Evolutionary conservation across 2,329 filamentous ascomycete species (phyloP).

Genomic region (Hymenoscyphus scutula): DNA sequence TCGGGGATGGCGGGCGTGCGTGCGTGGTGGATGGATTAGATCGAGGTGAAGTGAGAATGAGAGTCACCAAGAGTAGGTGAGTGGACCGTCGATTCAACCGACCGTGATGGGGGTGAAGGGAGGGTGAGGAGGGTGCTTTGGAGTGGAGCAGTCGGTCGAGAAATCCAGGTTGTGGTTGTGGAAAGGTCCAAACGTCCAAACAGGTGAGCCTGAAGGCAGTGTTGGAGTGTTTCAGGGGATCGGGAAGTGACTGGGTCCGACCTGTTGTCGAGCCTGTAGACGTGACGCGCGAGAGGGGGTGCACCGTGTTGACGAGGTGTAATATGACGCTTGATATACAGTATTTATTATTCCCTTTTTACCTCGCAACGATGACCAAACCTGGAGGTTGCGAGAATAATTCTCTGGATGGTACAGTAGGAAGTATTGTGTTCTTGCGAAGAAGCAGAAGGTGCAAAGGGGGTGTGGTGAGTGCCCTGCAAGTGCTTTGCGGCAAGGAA

Average conservation of each 20-base stretch:
- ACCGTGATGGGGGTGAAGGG: slow-evolving; percentile 17
- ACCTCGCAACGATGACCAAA: too few relatives aligned
- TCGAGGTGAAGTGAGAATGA: slow-evolving; percentile 17
- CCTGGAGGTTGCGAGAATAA: too few relatives aligned
- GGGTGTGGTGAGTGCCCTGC: background rate
- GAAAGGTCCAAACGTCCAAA: slow-evolving; percentile 14
- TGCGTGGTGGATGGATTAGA: too few relatives aligned
- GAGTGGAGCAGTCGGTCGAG: background rate
- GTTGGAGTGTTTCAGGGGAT: slow-evolving; percentile 25
- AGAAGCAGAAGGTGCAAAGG: slow-evolving; percentile 23
- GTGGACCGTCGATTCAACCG: slow-evolving; percentile 28
- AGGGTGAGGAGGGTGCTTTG: too few relatives aligned
- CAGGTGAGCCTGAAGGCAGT: slow-evolving; percentile 16
- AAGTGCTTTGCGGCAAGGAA: background rate
- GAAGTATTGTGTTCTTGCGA: too few relatives aligned
- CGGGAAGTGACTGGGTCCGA: slow-evolving; percentile 20
- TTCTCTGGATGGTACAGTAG: too few relatives aligned
- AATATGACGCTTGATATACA: background rate
- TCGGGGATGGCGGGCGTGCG: too few relatives aligned
- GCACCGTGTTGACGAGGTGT: background rate
- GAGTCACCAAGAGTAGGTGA: slow-evolving; percentile 14
- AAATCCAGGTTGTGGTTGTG: background rate
- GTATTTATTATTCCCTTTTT: background rate
- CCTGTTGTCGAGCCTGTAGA: slow-evolving; percentile 7
- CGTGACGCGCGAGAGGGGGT: slow-evolving; percentile 1